Evolutionary conservation across 306 rosid species (phyloP), one percentile per base, ranked within the genome.

Genomic region (Aeschynomene evenia): DNA sequence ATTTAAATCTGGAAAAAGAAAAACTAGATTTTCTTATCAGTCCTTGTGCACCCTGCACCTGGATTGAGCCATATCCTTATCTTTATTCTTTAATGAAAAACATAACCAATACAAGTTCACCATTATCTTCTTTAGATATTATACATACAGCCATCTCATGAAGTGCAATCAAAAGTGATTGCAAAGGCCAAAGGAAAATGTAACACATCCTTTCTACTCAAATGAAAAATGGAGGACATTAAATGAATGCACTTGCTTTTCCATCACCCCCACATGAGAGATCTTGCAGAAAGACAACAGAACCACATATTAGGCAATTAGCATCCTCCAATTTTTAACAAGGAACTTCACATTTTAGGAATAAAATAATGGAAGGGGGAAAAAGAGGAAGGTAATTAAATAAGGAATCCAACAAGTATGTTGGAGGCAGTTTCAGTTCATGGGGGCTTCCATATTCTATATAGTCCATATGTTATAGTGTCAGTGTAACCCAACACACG

Each of bases 321-420:
- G n/a, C 59, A 59, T 59, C 66, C 63, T 24, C 61, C 56, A 48
- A 69, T 68, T 46, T 52, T 62, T 68, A 46, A 31, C 29, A 68
- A 13, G 4, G 18, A 31, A 53, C 19, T 19, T 50, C 15, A 26
- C 54, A 43, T 43, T 23, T 63, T 11, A 66, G 23, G 19, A 59
- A 58, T 31, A 59, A 66, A 51, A 37, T 43, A 51, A 68, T 50
- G 39, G 46, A 58, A 66, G 20, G 28, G 20, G 51, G n/a, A n/a
- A 31, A 45, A 66, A 43, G 3, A 15, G 28, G 2, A 29, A 69
- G 7, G 56, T 45, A 69, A 56, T 56, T 69, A 74, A 39, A 74
- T 57, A 6, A 16, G 10, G 20, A 48, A 51, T 8, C 26, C 20
- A 50, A 12, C 18, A 42, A 45, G 29, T 33, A 33, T 24, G 36